Evolutionary conservation across 1,284 basidiomycete genomes (phyloP).

Genomic region (Marasmius sp.): DNA sequence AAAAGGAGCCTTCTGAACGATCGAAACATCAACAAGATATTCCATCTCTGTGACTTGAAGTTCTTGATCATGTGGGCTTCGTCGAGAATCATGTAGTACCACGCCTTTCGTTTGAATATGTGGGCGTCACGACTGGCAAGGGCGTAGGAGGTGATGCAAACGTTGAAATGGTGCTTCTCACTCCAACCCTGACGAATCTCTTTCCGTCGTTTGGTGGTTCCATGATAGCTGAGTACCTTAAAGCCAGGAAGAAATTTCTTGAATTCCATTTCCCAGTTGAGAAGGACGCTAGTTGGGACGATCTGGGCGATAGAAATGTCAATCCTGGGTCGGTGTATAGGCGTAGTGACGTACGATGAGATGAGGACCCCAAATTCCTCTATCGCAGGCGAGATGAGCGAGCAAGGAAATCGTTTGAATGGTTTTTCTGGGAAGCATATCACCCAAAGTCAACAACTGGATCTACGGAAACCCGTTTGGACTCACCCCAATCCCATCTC

Average conservation of each 20-base stretch:
- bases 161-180: constrained; percentile 91
- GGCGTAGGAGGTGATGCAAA: constrained; percentile 95
- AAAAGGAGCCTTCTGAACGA: constrained; percentile 86
- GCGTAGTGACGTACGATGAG: constrained; percentile 57
- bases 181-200: constrained; percentile 95
- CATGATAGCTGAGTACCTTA: constrained; percentile 91
- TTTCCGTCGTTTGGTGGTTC: constrained; percentile 88
- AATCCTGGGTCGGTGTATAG: background rate
- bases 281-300: constrained; percentile 91
- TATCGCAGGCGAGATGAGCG: constrained; percentile 91
- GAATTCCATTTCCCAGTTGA: constrained; percentile 99
- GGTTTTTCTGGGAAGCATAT: constrained; percentile 70
- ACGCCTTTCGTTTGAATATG: constrained; percentile 92
- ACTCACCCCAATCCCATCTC: constrained; percentile 89
- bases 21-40: constrained; percentile 91
- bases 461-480: constrained; percentile 5
- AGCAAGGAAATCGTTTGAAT: constrained; percentile 95
- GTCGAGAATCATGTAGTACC: constrained; percentile 97
- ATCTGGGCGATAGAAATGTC: constrained; percentile 43
- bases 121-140: constrained; percentile 91
- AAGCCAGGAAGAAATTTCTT: constrained; percentile 97
- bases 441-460: constrained; percentile 6
- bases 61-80: constrained; percentile 99
- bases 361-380: constrained; percentile 96
- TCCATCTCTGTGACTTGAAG: constrained; percentile 95